Evolutionary conservation across 805 yeast genomes (phyloP).

Genomic region (Candida adriatica): DNA sequence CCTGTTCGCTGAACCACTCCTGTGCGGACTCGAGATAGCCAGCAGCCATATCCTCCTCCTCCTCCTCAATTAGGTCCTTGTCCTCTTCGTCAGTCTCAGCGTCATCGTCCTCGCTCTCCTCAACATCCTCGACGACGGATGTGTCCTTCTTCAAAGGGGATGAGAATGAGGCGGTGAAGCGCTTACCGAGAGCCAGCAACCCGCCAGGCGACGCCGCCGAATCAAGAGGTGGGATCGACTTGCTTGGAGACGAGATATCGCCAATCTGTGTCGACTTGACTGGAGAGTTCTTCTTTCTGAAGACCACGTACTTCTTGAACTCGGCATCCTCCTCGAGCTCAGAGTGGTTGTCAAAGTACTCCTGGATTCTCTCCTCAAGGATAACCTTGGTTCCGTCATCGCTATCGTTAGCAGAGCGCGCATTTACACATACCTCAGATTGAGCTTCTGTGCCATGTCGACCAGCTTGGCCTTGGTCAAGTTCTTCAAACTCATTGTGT

Average conservation of each 20-base stretch:
- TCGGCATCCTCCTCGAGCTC: conserved; percentile 21
- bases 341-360: conserved; percentile 26
- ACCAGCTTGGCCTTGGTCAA: conserved; percentile 32
- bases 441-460: conserved; percentile 29
- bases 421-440: too few species aligned
- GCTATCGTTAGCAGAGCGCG: too few species aligned
- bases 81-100: conserved; percentile 12
- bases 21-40: conserved; percentile 12
- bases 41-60: conserved; percentile 16
- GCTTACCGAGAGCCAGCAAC: conserved; percentile 13
- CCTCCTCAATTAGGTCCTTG: conserved; percentile 14
- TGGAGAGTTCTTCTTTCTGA: conserved; percentile 24
- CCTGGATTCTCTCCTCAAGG: conserved; percentile 24
- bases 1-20: conserved; percentile 19
- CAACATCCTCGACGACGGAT: conserved; percentile 10
- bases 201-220: conserved; percentile 19
- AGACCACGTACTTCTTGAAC: conserved; percentile 21
- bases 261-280: conserved; percentile 14
- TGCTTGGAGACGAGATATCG: conserved; percentile 7
- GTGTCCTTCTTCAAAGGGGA: conserved; percentile 17
- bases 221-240: conserved; percentile 9
- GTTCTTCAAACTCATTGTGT: conserved; percentile 27
- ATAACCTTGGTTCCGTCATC: conserved; percentile 25
- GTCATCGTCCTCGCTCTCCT: conserved; percentile 3
- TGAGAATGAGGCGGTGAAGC: conserved; percentile 19